Evolutionary conservation across 169 alveolate species (phyloP), one percentile per base, ranked within the genome.

Genomic region (Sarcocystis neurona): DNA sequence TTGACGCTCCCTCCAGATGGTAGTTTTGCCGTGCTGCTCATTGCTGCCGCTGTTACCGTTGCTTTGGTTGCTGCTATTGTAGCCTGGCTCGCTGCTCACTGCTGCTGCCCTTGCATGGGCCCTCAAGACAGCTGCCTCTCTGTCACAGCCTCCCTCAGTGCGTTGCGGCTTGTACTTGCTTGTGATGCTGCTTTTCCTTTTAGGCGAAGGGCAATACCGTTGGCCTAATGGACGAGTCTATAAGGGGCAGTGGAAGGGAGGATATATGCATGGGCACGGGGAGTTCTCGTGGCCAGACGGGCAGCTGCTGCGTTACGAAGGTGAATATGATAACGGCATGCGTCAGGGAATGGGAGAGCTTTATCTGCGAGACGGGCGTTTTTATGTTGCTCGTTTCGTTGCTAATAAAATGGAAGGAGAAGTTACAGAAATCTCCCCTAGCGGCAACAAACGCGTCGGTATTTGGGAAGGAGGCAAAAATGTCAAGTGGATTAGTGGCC

Each of bases 261-360:
- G 95, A 86, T 85, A 88, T n/a, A 95, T 96, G 97, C 94, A 95
- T 78, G 98, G 98, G 44, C 89, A 88, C 79, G 98, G 98, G 0
- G 85, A 66, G 39, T 94, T 94, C 90, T 85, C 44, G 56, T 95
- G 97, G 97, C 91, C 94, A 15, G 94, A 84, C 43, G 95, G 95
- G 32, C 91, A 93, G 70, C 78, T 94, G 10, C 47, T 92, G 27
- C 72, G 63, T 8, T 94, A 91, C 87, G 91, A 68, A n/a, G 97
- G 97, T 46, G 90, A 85, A 44, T 94, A 88, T 74, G 84, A 89
- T 60, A 50, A 93, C 63, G 89, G 94, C 56, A 79, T 87, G 92
- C 89, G 85, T 93, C 88, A 90, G 66, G 96, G 96, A 32, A 58
- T 85, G n/a, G 96, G 96, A 44, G 87, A 74, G 86, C 68, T 93